Percentiles rank a stretch among this genome's conserved stretches.
Conservation (phyloP, 2,329 filamentous ascomycete species). For the Aspergillus pseudonomiae region DNA sequence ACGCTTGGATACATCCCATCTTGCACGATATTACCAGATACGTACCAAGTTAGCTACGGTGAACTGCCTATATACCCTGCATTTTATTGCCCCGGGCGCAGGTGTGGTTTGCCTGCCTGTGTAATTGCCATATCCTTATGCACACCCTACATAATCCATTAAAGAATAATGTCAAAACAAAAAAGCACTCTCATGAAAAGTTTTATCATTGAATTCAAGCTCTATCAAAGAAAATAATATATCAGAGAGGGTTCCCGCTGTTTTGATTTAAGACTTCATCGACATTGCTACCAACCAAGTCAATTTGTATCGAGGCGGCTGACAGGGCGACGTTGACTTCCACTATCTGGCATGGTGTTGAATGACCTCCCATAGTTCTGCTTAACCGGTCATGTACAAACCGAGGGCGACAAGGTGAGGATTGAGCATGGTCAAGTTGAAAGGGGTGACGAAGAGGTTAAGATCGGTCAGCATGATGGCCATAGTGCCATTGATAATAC, state of each 20-base stretch:
- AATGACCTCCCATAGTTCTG: not conserved
- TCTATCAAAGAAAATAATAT: not conserved
- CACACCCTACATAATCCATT: not conserved
- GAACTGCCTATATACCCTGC: not conserved
- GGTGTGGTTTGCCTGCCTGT: not conserved
- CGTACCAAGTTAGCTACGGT: not conserved
- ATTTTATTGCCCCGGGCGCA: not conserved
- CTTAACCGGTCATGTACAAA: conserved; percentile 5
- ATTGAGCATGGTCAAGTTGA: conserved; percentile 5
- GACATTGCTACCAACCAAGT: not conserved
- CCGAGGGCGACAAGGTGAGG: conserved; percentile 8
- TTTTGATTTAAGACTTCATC: not conserved
- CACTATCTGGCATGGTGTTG: not conserved
- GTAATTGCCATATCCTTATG: not conserved
- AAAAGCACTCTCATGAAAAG: not conserved
- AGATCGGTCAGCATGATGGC: conserved; percentile 1
- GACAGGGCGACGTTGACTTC: not conserved
- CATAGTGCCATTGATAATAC: conserved; percentile 1
- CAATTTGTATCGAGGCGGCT: not conserved
- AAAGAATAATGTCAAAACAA: not conserved
- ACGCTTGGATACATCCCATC: not conserved
- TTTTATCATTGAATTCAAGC: not conserved
- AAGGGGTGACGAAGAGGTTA: conserved; percentile 6
- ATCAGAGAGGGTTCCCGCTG: not conserved
- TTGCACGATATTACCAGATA: not conserved